A percentile compares a stretch with the other conserved stretches of the same genome.
Evolutionary conservation across 129 eudicot genomes (phyloP).

Genomic region (Chrysanthemum seticuspe): DNA sequence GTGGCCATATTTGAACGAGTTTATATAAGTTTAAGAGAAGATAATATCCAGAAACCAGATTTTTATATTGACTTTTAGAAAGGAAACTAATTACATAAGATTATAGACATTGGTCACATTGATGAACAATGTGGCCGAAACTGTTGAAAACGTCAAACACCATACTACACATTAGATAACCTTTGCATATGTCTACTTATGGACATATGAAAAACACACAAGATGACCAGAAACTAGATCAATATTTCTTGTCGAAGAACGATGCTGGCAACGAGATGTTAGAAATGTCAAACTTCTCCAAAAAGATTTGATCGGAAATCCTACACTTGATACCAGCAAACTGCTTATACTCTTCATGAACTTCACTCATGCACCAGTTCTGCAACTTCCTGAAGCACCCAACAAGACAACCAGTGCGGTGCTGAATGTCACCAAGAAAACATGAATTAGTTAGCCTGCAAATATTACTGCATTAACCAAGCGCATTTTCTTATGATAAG

Average conservation of each 20-base stretch:
- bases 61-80: neutral
- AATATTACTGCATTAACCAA: neutral
- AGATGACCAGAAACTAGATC: neutral
- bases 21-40: neutral
- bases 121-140: neutral
- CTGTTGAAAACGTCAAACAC: neutral
- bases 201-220: neutral
- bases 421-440: slow-evolving; percentile 13
- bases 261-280: neutral
- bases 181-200: neutral
- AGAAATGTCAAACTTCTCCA: slow-evolving; percentile 21
- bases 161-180: neutral
- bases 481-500: neutral
- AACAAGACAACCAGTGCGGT: slow-evolving; percentile 25
- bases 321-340: slow-evolving; percentile 21
- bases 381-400: slow-evolving; percentile 23
- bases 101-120: neutral
- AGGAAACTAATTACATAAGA: neutral
- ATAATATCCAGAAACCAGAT: neutral
- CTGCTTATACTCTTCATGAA: slow-evolving; percentile 19
- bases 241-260: neutral
- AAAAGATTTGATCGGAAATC: slow-evolving; percentile 11
- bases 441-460: slow-evolving; percentile 1
- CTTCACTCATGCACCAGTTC: slow-evolving; percentile 14
- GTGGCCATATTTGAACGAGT: neutral